phyloP scores from a whole-genome alignment of 176 grass and related monocot genomes.

The Alloteropsis semialata region DNA sequence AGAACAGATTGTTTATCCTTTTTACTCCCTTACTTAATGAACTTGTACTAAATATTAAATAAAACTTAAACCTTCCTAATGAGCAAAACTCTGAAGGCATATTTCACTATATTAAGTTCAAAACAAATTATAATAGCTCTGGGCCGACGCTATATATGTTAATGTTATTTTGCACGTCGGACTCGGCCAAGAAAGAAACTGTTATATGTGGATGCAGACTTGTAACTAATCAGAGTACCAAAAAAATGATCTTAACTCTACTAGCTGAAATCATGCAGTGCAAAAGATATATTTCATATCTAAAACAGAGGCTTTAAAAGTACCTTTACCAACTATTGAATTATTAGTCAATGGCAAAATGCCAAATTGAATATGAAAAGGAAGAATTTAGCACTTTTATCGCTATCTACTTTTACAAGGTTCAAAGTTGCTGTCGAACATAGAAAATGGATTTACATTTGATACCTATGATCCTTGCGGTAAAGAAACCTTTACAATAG shows the following conservation, averaged over 20 bases:
- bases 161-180: neutral
- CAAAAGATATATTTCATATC: neutral
- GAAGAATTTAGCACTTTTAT: neutral
- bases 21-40: neutral
- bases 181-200: neutral
- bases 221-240: too few relatives aligned
- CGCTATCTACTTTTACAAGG: neutral
- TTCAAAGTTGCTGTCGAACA: neutral
- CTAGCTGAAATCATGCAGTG: neutral
- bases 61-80: neutral
- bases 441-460: slow-evolving; percentile 5
- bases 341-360: neutral
- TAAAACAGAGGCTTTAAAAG: neutral
- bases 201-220: too few relatives aligned
- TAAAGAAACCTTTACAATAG: neutral
- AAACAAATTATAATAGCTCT: neutral
- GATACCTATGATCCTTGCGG: neutral
- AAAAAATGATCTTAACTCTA: neutral
- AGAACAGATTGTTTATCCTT: neutral
- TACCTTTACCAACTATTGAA: neutral
- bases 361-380: neutral
- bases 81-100: neutral
- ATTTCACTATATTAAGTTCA: slow-evolving; percentile 4
- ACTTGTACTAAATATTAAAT: neutral
- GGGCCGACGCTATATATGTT: too few relatives aligned